Percentiles rank a stretch among this genome's conserved stretches.
phyloP scores from a whole-genome alignment of 805 yeast genomes.

The Lipomyces chichibuensis region DNA sequence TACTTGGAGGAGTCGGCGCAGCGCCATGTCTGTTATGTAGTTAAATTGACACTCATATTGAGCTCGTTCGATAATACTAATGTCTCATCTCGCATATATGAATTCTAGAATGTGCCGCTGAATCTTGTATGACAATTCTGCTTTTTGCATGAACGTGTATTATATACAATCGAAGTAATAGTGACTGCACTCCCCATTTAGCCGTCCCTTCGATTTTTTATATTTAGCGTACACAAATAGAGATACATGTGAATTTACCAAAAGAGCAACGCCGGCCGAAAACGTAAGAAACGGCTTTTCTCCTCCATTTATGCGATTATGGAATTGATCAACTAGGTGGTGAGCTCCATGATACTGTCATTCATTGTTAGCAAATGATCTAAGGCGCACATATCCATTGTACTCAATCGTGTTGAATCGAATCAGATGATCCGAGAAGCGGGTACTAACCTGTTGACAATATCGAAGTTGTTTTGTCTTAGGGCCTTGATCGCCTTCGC shows the following conservation, averaged over 20 bases:
- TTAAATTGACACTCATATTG: background rate
- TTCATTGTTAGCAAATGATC: background rate
- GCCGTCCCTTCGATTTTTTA: background rate
- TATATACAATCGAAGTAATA: background rate
- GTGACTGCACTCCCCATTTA: background rate
- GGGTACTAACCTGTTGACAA: constrained; percentile 65
- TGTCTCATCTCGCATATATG: background rate
- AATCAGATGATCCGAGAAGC: background rate
- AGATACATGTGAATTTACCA: background rate
- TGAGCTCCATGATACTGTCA: constrained; percentile 68
- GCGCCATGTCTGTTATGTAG: background rate
- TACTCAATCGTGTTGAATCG: background rate
- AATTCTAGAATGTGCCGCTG: background rate
- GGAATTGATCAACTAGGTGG: constrained; percentile 38
- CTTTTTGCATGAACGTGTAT: background rate
- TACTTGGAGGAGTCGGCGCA: background rate
- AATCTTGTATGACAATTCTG: background rate
- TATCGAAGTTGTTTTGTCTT: constrained; percentile 85
- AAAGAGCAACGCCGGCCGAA: background rate
- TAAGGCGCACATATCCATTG: background rate
- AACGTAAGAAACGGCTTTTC: background rate
- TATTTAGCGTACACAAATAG: background rate
- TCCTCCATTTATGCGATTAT: background rate
- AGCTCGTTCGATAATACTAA: background rate
- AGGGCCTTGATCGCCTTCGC: constrained; percentile 90